Evolutionary conservation across 2,329 filamentous ascomycete species (phyloP).

Genomic region (Colletotrichum liriopes): DNA sequence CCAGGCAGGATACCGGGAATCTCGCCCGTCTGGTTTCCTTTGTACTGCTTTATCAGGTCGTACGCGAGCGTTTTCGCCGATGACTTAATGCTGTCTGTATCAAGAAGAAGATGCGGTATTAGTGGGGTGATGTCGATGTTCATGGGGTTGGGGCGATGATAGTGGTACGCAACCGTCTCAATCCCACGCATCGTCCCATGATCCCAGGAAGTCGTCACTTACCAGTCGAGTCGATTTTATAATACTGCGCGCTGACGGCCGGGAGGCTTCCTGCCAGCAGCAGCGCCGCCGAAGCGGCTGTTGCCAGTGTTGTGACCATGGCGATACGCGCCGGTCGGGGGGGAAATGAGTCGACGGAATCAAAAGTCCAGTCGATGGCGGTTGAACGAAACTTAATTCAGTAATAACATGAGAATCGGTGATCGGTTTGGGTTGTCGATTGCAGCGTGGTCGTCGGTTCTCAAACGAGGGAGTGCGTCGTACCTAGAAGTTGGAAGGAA

Average conservation of each 20-base stretch:
- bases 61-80: conserved; percentile 64
- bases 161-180: not conserved
- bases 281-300: conserved; percentile 39
- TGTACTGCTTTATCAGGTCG: conserved; percentile 67
- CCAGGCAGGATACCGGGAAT: conserved; percentile 72
- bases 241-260: conserved; percentile 47
- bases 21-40: conserved; percentile 65
- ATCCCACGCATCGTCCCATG: not conserved
- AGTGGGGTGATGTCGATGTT: not conserved
- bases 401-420: not conserved
- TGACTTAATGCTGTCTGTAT: conserved; percentile 61
- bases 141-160: not conserved
- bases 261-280: conserved; percentile 36
- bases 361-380: not conserved
- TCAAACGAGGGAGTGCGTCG: conserved; percentile 20
- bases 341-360: not conserved
- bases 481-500: not conserved
- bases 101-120: conserved; percentile 3
- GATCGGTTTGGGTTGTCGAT: not conserved
- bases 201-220: conserved; percentile 9
- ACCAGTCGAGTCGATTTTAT: conserved; percentile 53
- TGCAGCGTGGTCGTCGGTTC: not conserved
- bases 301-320: conserved; percentile 40
- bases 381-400: not conserved
- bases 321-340: conserved; percentile 32